These are phyloP conservation scores for Aspergillus proliferans DNA, from an alignment of 2,329 filamentous ascomycete species.

Conservation along the genomic window DNA sequence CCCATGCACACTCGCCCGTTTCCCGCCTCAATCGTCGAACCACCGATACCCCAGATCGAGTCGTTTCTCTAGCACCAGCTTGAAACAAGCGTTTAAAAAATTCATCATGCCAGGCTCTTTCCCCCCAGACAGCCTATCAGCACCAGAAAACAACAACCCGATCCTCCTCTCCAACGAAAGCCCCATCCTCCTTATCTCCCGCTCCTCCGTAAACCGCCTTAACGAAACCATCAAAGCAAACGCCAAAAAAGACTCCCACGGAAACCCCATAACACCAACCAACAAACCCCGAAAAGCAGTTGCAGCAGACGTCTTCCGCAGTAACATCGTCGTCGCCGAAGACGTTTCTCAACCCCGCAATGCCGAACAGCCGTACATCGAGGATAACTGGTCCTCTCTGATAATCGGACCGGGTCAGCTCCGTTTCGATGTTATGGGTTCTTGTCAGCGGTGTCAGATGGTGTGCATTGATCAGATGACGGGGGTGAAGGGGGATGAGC, in stretches of 20 bases:
- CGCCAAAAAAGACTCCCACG: constrained; percentile 24
- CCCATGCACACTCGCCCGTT: constrained; percentile 76
- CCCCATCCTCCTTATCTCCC: constrained; percentile 78
- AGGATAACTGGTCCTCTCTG: constrained; percentile 70
- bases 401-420: constrained; percentile 50
- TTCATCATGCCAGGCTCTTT: constrained; percentile 48
- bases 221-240: constrained; percentile 64
- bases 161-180: constrained; percentile 90
- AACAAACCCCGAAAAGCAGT: constrained; percentile 47
- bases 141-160: constrained; percentile 43
- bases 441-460: constrained; percentile 91
- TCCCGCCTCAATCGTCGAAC: constrained; percentile 62
- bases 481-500: constrained; percentile 71
- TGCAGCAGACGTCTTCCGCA: constrained; percentile 71
- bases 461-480: constrained; percentile 86
- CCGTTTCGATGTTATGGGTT: constrained; percentile 60
- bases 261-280: constrained; percentile 37
- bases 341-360: constrained; percentile 37
- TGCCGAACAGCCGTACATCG: constrained; percentile 60
- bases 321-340: constrained; percentile 72
- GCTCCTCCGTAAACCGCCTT: constrained; percentile 69
- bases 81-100: constrained; percentile 16
- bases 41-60: constrained; percentile 64
- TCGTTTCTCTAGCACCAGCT: constrained; percentile 65
- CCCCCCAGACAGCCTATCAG: constrained; percentile 40